phyloP scores from a whole-genome alignment of 176 grass and related monocot genomes.

The Zoysia pacifica region DNA sequence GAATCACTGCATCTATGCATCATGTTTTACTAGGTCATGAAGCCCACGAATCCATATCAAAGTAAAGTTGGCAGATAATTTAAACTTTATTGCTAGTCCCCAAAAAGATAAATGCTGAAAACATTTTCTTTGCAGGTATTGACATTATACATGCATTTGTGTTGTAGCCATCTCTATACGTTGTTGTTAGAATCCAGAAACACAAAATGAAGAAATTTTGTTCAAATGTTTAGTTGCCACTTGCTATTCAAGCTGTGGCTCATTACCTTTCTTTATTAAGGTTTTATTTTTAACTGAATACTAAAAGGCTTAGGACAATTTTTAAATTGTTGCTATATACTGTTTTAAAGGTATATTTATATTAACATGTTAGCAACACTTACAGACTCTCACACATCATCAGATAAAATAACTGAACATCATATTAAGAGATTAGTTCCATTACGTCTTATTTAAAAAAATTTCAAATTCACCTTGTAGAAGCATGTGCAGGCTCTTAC shows the following conservation, averaged over 20 bases:
- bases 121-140: background rate
- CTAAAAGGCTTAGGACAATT: background rate
- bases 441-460: background rate
- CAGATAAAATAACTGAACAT: conserved; percentile 13
- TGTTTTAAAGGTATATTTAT: background rate
- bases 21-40: background rate
- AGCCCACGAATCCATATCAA: background rate
- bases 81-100: background rate
- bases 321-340: conserved; percentile 9
- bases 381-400: background rate
- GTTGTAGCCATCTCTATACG: background rate
- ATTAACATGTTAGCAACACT: background rate
- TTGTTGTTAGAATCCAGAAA: conserved; percentile 14
- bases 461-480: background rate
- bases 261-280: background rate
- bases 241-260: background rate
- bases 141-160: background rate
- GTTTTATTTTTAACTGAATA: background rate
- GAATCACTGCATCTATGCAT: background rate
- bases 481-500: background rate
- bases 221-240: background rate
- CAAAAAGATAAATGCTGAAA: background rate
- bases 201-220: background rate
- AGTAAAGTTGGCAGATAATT: background rate
- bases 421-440: background rate